phyloP scores from a whole-genome alignment of 2,329 filamentous ascomycete species.

The Diaporthe aspalathi region DNA sequence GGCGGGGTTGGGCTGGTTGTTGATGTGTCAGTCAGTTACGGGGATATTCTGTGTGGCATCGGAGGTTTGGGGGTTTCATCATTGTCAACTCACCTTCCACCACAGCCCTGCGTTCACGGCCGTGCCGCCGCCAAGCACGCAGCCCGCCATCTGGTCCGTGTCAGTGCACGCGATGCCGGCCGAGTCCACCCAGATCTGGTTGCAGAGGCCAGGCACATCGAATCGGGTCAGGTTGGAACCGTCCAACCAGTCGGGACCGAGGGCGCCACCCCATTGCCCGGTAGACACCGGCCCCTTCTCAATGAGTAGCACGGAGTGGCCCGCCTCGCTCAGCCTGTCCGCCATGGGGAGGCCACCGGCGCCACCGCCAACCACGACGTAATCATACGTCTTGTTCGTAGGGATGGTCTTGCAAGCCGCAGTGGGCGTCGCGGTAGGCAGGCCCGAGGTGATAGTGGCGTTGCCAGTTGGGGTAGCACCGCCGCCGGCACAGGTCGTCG shows the following conservation, averaged over 20 bases:
- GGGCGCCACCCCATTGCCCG: conserved; percentile 68
- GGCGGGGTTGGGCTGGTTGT: conserved; percentile 60
- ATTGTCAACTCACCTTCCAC: conserved; percentile 57
- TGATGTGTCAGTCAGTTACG: neutral
- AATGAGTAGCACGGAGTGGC: conserved; percentile 69
- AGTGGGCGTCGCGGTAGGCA: conserved; percentile 47
- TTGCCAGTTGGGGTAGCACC: conserved; percentile 48
- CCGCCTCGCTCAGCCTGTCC: conserved; percentile 68
- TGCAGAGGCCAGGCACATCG: conserved; percentile 74
- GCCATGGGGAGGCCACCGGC: conserved; percentile 70
- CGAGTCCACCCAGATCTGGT: conserved; percentile 73
- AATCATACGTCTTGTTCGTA: conserved; percentile 60
- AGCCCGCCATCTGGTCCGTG: conserved; percentile 75
- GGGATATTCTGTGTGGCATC: no score
- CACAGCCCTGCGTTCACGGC: conserved; percentile 72
- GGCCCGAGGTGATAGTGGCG: conserved; percentile 25
- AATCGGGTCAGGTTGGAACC: conserved; percentile 71
- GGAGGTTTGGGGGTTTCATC: no score
- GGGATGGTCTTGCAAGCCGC: conserved; percentile 25
- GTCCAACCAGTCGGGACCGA: conserved; percentile 67
- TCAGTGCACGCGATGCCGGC: conserved; percentile 71
- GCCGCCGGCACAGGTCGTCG: neutral
- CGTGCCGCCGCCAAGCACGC: conserved; percentile 71
- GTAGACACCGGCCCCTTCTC: conserved; percentile 68
- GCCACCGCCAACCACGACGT: conserved; percentile 70